Conservation (phyloP, 495 filamentous ascomycete genomes). For the Aspergillus cavernicola region DNA sequence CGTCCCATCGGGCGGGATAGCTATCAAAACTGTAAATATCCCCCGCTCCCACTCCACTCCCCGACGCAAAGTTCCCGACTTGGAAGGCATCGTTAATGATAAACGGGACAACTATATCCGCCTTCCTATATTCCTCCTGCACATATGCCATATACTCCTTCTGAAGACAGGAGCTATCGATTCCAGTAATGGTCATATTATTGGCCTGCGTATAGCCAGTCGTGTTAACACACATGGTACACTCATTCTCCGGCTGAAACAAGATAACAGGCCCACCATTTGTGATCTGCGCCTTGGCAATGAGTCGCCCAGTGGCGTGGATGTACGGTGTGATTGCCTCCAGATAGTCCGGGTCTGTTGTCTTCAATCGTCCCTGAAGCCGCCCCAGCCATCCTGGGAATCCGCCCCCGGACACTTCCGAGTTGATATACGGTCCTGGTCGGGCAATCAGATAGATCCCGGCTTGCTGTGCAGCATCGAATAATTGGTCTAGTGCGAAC, state of each 20-base stretch:
- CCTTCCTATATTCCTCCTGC: slow-evolving; percentile 18
- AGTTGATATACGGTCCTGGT: slow-evolving; percentile 64
- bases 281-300: slow-evolving; percentile 34
- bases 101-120: slow-evolving; percentile 50
- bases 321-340: background rate
- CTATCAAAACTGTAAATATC: slow-evolving; percentile 54
- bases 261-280: slow-evolving; percentile 52
- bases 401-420: slow-evolving; percentile 55
- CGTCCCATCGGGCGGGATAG: slow-evolving; percentile 33
- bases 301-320: slow-evolving; percentile 26
- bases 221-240: no score
- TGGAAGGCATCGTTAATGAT: slow-evolving; percentile 48
- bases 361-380: background rate
- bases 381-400: slow-evolving; percentile 53
- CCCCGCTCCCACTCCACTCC: slow-evolving; percentile 35
- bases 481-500: slow-evolving; percentile 41
- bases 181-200: no score
- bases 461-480: slow-evolving; percentile 56
- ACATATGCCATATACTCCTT: slow-evolving; percentile 1
- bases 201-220: no score
- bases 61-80: background rate
- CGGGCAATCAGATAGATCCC: slow-evolving; percentile 69
- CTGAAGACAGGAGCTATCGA: slow-evolving; percentile 24
- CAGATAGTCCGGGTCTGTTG: background rate
- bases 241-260: slow-evolving; percentile 53